These are phyloP conservation scores for Leishmania guyanensis DNA, from an alignment of 208 protist species.

Conservation along the genomic window DNA sequence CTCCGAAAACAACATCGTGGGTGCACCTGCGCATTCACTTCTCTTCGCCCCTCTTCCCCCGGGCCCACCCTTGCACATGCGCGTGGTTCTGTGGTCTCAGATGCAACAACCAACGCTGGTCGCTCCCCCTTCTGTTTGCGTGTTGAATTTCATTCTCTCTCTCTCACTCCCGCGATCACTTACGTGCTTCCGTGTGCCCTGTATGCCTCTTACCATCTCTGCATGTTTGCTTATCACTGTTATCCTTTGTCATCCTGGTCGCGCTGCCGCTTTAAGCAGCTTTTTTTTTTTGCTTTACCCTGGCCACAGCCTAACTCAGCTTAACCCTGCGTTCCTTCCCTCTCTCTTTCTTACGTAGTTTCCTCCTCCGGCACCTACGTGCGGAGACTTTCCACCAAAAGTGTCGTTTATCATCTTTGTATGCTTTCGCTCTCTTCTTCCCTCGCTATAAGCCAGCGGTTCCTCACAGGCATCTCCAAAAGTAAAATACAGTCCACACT, in stretches of 20 bases:
- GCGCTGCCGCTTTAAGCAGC: neutral
- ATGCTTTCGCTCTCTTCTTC: constrained; percentile 9
- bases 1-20: neutral
- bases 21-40: neutral
- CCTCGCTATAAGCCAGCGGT: neutral
- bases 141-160: neutral
- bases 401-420: too few relatives aligned
- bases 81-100: neutral
- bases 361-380: too few relatives aligned
- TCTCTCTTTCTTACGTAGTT: neutral
- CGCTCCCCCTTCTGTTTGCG: neutral
- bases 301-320: too few relatives aligned
- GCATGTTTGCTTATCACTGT: neutral
- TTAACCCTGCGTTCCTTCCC: neutral
- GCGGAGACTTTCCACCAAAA: too few relatives aligned
- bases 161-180: neutral
- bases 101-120: neutral
- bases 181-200: neutral
- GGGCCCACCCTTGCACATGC: neutral
- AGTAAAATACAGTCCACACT: too few relatives aligned
- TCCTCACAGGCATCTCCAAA: too few relatives aligned
- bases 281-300: neutral
- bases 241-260: neutral
- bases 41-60: neutral
- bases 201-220: neutral